Conservation (phyloP, 495 filamentous ascomycete species). For the Daldinia childiae region DNA sequence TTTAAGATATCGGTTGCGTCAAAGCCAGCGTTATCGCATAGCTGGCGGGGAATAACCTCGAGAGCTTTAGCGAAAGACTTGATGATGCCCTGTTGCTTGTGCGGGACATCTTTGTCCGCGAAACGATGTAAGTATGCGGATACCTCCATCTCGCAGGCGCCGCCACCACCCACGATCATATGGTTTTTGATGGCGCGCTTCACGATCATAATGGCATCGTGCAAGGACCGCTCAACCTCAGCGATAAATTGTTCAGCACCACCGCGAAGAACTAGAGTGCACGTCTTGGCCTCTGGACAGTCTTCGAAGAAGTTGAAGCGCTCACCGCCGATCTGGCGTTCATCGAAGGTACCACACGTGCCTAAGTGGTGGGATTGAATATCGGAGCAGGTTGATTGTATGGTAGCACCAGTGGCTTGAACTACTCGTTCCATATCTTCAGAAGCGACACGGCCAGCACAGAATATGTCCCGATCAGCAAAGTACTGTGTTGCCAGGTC, state of each 20-base stretch:
- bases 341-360: slow-evolving; percentile 89
- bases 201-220: slow-evolving; percentile 99
- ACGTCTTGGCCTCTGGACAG: slow-evolving; percentile 94
- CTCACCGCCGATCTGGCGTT: slow-evolving; percentile 96
- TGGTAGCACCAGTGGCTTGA: slow-evolving; percentile 89
- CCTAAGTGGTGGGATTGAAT: slow-evolving; percentile 90
- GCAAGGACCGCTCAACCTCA: slow-evolving; percentile 94
- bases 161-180: slow-evolving; percentile 93
- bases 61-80: slow-evolving; percentile 97
- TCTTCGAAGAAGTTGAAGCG: slow-evolving; percentile 98
- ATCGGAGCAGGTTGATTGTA: slow-evolving; percentile 97
- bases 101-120: slow-evolving; percentile 88
- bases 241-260: slow-evolving; percentile 99
- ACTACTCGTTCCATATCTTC: slow-evolving; percentile 97
- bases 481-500: slow-evolving; percentile 98
- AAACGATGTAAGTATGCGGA: slow-evolving; percentile 90
- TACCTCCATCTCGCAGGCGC: slow-evolving; percentile 96
- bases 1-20: slow-evolving; percentile 98
- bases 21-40: slow-evolving; percentile 98
- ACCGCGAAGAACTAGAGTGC: slow-evolving; percentile 92
- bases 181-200: slow-evolving; percentile 95
- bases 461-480: slow-evolving; percentile 98
- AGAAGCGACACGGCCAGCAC: slow-evolving; percentile 89
- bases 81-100: slow-evolving; percentile 97
- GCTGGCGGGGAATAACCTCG: slow-evolving; percentile 93